A percentile compares a stretch with the other conserved stretches of the same genome.
Evolutionary conservation across 78 protist genomes (phyloP).

Genomic region (Guillardia theta): DNA sequence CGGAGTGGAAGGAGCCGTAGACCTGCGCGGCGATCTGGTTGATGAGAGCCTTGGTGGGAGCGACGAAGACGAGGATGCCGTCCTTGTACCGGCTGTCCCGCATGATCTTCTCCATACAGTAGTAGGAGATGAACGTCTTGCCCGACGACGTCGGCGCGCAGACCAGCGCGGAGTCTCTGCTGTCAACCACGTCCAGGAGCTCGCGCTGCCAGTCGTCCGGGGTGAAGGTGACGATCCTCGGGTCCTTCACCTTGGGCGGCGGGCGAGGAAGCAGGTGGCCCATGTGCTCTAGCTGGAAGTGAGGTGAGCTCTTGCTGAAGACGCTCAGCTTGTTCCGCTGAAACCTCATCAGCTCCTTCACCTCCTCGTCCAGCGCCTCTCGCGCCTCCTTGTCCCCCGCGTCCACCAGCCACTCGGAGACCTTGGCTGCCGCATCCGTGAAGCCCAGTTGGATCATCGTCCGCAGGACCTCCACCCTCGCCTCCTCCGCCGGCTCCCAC

Average conservation of each 20-base stretch:
- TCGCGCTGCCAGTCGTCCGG: constrained; percentile 38
- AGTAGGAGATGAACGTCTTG: constrained; percentile 84
- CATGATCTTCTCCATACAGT: constrained; percentile 69
- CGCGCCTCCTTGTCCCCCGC: neutral
- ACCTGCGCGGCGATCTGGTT: constrained; percentile 66
- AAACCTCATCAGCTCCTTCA: neutral
- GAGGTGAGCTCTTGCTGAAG: neutral
- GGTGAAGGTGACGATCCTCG: neutral
- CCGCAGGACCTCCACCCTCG: neutral
- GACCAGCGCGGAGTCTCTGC: constrained; percentile 64
- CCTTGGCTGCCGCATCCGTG: neutral
- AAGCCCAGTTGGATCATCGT: neutral
- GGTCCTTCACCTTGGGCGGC: constrained; percentile 33
- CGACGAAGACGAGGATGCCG: constrained; percentile 76
- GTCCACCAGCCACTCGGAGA: neutral
- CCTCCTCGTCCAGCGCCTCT: neutral
- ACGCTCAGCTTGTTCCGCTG: constrained; percentile 34
- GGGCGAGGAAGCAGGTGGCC: constrained; percentile 36
- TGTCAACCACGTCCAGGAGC: constrained; percentile 47
- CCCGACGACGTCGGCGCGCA: constrained; percentile 87
- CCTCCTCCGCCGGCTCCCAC: neutral
- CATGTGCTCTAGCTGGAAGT: constrained; percentile 44
- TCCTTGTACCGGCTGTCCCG: constrained; percentile 7
- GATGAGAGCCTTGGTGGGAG: constrained; percentile 86
- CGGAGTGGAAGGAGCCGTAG: constrained; percentile 1